A percentile compares a stretch with the other conserved stretches of the same genome.
Conservation (phyloP, 495 filamentous ascomycete genomes). For the Daldinia caldariorum region DNA sequence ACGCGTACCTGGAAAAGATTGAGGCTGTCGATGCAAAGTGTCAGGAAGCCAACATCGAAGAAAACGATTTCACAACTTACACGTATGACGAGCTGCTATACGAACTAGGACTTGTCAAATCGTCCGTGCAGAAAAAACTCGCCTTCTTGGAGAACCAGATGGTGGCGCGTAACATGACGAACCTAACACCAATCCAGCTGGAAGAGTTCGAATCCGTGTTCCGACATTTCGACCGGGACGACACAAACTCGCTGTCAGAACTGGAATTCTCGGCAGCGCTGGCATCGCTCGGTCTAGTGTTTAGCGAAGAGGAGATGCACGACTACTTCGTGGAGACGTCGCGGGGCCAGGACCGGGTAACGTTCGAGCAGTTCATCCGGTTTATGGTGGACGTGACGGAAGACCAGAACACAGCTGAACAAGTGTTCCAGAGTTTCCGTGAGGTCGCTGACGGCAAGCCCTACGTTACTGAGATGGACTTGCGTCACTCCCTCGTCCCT, state of each 20-base stretch:
- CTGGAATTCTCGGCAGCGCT: slow-evolving; percentile 95
- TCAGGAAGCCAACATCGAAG: slow-evolving; percentile 95
- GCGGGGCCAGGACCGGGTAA: slow-evolving; percentile 76
- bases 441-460: slow-evolving; percentile 99
- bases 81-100: slow-evolving; percentile 95
- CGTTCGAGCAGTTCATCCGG: slow-evolving; percentile 97
- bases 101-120: slow-evolving; percentile 89
- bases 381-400: slow-evolving; percentile 99
- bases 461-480: slow-evolving; percentile 97
- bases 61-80: slow-evolving; percentile 98
- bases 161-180: slow-evolving; percentile 98
- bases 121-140: slow-evolving; percentile 92
- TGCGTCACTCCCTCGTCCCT: slow-evolving; percentile 91
- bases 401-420: slow-evolving; percentile 97
- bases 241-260: slow-evolving; percentile 88
- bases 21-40: slow-evolving; percentile 85
- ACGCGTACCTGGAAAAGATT: slow-evolving; percentile 86
- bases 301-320: slow-evolving; percentile 96
- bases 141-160: slow-evolving; percentile 96
- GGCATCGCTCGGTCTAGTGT: slow-evolving; percentile 91
- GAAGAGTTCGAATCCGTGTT: slow-evolving; percentile 99
- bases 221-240: slow-evolving; percentile 95
- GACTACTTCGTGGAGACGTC: slow-evolving; percentile 86
- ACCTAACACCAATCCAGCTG: slow-evolving; percentile 95
- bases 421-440: slow-evolving; percentile 95